phyloP scores from a whole-genome alignment of 441 rosid genomes.

The Theobroma grandiflorum region DNA sequence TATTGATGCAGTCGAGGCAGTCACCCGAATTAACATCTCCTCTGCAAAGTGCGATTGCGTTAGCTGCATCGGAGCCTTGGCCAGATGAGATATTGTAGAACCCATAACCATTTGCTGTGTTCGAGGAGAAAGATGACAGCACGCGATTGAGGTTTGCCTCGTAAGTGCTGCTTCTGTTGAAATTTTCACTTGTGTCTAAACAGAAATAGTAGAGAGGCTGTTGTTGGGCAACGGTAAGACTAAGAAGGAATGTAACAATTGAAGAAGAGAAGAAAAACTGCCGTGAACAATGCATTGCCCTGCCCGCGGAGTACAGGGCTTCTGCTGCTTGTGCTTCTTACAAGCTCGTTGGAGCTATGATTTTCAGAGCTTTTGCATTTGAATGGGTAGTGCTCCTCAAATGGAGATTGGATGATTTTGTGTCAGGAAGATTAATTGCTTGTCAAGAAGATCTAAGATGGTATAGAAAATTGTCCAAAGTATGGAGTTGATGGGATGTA shows the following conservation, averaged over 20 bases:
- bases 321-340: constrained; percentile 20
- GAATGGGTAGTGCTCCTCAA: no score
- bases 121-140: constrained; percentile 34
- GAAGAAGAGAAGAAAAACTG: background rate
- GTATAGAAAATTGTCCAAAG: no score
- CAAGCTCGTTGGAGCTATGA: background rate
- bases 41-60: constrained; percentile 43
- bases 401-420: no score
- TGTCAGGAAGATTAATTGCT: no score
- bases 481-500: no score
- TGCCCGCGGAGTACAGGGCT: no score
- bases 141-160: constrained; percentile 38
- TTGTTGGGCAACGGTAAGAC: background rate
- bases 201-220: background rate
- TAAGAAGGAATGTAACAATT: background rate
- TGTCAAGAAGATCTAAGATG: no score
- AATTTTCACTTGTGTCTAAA: constrained; percentile 26
- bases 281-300: background rate
- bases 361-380: background rate
- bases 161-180: constrained; percentile 43
- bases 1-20: constrained; percentile 47
- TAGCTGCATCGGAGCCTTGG: constrained; percentile 14
- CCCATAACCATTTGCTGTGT: constrained; percentile 27
- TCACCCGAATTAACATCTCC: constrained; percentile 44
- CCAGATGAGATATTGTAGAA: constrained; percentile 43